Conservation (phyloP, 257 asterid species). For the Gentiana dahurica region DNA sequence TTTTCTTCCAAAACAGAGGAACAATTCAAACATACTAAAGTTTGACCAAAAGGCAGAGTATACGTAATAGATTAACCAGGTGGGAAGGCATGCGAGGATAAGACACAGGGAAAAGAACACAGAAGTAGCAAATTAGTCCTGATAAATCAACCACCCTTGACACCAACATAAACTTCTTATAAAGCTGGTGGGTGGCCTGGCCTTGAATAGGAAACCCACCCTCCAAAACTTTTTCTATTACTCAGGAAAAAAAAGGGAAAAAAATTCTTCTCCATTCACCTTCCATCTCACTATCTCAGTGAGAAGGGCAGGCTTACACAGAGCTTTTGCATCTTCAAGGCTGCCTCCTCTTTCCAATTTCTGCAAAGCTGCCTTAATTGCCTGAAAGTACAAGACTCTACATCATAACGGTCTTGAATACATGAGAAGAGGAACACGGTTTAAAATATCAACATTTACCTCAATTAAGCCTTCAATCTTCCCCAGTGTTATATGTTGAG, state of each 20-base stretch:
- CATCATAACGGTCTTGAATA: slow-evolving; percentile 1
- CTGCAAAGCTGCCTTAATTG: slow-evolving; percentile 55
- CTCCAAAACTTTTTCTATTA: too few species aligned
- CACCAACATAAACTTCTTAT: too few species aligned
- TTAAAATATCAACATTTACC: slow-evolving; percentile 31
- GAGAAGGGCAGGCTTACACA: slow-evolving; percentile 65
- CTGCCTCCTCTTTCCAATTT: slow-evolving; percentile 59
- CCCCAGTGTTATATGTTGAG: slow-evolving; percentile 57
- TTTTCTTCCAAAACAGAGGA: too few species aligned
- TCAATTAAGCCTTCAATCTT: slow-evolving; percentile 62
- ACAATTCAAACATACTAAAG: too few species aligned
- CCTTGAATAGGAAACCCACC: too few species aligned
- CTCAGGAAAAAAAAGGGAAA: background rate
- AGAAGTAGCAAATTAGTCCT: background rate
- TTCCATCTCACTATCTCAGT: slow-evolving; percentile 60
- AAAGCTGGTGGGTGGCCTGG: too few species aligned
- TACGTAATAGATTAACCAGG: background rate
- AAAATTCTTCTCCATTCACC: slow-evolving; percentile 23
- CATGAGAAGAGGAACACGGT: background rate
- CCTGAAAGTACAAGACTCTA: slow-evolving; percentile 34
- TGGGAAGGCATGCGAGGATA: too few species aligned
- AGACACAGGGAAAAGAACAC: too few species aligned
- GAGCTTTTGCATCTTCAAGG: slow-evolving; percentile 71
- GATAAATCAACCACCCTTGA: too few species aligned
- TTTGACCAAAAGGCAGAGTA: background rate